Conservation (phyloP, 176 grass and related monocot species). For the Musa troglodytarum region DNA sequence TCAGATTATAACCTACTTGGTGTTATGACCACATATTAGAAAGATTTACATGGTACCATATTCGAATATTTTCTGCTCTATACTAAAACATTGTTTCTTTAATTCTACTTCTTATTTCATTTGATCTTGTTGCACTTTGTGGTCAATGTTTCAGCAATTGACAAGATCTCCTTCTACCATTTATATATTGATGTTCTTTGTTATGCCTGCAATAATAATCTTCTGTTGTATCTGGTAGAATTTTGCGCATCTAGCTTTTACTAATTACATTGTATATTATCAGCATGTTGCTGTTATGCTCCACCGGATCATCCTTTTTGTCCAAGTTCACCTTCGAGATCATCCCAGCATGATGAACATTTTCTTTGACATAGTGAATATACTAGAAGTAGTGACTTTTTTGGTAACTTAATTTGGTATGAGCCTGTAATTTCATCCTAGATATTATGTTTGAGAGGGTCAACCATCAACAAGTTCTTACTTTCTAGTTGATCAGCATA, state of each 20-base stretch:
- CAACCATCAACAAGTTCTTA: too few species aligned
- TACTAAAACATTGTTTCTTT: background rate
- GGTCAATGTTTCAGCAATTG: background rate
- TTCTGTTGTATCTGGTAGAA: conserved; percentile 13
- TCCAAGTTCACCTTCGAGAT: too few species aligned
- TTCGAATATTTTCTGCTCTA: background rate
- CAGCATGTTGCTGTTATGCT: background rate
- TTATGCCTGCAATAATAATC: conserved; percentile 22
- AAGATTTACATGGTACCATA: background rate
- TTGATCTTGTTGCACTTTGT: background rate
- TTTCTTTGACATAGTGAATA: too few species aligned
- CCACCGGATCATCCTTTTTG: too few species aligned
- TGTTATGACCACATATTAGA: background rate
- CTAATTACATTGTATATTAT: too few species aligned
- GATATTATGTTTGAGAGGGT: too few species aligned
- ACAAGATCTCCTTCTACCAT: background rate
- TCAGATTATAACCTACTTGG: too few species aligned
- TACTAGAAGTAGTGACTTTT: too few species aligned
- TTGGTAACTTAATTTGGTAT: too few species aligned
- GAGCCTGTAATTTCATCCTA: too few species aligned
- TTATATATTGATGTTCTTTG: background rate
- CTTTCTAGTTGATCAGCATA: too few species aligned
- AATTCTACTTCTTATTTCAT: background rate
- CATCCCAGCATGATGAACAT: too few species aligned
- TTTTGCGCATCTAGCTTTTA: background rate